Base-by-base conservation (phyloP, 345 rosid genomes). In the Aquilaria yunnanensis region DNA sequence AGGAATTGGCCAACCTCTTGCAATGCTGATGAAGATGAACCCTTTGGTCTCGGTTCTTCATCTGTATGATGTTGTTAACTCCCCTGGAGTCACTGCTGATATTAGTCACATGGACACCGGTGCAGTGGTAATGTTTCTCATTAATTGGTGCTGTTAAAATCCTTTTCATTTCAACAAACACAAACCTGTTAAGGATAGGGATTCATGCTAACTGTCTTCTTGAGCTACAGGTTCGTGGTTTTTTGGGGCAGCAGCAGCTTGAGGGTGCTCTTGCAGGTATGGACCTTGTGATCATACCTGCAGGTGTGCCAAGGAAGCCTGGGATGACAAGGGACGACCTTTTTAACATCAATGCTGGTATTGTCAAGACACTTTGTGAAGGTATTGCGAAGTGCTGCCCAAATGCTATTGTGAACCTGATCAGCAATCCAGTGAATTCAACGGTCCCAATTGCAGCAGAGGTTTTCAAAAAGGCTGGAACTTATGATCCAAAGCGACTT, bases 321-420 rank as follows among this genome's bases (percentile, higher is more conserved):
- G 93, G 96, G 71, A 88, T 88, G 96, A 90, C 89, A 0, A 78
- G 96, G 34, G 97, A 88, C 73, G 97, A 90, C 69, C 87, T 90
- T 31, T 90, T 91, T 72, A 88, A 88, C 59, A 85, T 88, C 64
- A 91, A 91, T 70, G 97, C 97, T 61, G 92, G 97, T 68, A 88
- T 91, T 74, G 96, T 88, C 51, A 83, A 50, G 81, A 84, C 91
- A 32, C 85, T 91, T 45, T 86, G 90, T 53, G 85, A 88, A 74
- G 96, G 88, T 61, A 75, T 88, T 32, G 84, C 90, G 0, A 83
- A 77, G 76, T 66, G 83, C 66, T 86, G 96, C 63, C 96, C 97
- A 1, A 75, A 76, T 56, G 91, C 97, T 14, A 63, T 83, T 33
- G 90, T 91, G 53, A 88, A 91, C 77, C 79, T 88, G 77, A 88